Conservation (phyloP, 192 early-diverging fungal species). For the Coemansia sp. region DNA sequence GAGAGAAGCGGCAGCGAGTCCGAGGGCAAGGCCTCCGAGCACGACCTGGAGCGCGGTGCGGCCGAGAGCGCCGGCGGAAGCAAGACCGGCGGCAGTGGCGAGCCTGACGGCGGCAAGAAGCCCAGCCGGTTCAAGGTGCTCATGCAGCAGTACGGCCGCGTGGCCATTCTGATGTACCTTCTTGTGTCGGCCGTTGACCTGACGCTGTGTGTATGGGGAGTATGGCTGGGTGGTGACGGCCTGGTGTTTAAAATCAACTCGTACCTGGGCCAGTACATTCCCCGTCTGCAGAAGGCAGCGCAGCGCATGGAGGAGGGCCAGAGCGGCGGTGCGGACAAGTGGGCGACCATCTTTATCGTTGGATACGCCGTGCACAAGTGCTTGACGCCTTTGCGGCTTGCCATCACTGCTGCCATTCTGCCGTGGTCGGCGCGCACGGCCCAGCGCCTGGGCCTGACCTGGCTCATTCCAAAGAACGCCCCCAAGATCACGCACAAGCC, state of each 20-base stretch:
- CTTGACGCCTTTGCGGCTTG: constrained; percentile 46
- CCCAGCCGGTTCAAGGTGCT: constrained; percentile 44
- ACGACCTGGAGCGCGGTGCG: constrained; percentile 19
- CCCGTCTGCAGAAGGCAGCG: constrained; percentile 48
- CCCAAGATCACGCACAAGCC: constrained; percentile 38
- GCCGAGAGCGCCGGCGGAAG: background rate
- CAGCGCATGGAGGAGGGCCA: constrained; percentile 44
- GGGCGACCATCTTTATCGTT: constrained; percentile 50
- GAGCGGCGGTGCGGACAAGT: constrained; percentile 42
- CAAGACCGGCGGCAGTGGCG: background rate
- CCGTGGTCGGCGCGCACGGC: constrained; percentile 50
- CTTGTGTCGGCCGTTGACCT: constrained; percentile 47
- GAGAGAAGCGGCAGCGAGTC: constrained; percentile 9
- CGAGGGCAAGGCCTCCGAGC: background rate
- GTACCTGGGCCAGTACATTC: constrained; percentile 51
- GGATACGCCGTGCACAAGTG: constrained; percentile 52
- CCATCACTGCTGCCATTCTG: constrained; percentile 39
- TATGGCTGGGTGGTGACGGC: constrained; percentile 50
- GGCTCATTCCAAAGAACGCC: constrained; percentile 49
- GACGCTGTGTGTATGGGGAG: constrained; percentile 45
- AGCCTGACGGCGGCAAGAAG: constrained; percentile 36
- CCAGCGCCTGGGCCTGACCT: constrained; percentile 45
- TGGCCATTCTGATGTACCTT: constrained; percentile 46
- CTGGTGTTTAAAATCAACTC: constrained; percentile 47
- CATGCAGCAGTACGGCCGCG: constrained; percentile 52